phyloP scores from a whole-genome alignment of 2,329 filamentous ascomycete species.

The Monilinia polystroma region DNA sequence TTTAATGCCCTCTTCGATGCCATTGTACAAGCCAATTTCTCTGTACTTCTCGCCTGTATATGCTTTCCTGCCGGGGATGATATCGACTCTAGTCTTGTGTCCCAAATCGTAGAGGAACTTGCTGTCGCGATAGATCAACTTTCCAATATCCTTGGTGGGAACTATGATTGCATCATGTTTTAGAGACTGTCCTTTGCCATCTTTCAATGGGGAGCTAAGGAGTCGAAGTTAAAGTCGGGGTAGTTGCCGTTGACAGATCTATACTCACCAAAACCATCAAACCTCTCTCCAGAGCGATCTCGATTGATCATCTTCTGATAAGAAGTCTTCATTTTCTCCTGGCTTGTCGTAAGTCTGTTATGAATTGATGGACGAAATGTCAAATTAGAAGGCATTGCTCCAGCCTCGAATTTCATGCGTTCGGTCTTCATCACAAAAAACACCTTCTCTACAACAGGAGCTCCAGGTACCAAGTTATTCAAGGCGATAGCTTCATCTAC shows the following conservation, averaged over 20 bases:
- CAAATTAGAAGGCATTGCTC: background rate
- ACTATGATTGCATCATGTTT: background rate
- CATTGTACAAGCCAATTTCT: background rate
- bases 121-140: background rate
- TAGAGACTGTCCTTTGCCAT: background rate
- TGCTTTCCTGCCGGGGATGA: background rate
- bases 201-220: constrained; percentile 1
- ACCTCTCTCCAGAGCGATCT: background rate
- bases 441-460: background rate
- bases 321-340: background rate
- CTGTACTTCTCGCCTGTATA: background rate
- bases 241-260: background rate
- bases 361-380: background rate
- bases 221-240: background rate
- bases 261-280: background rate
- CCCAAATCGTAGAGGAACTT: background rate
- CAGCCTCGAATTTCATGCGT: background rate
- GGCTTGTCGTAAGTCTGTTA: background rate
- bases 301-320: background rate
- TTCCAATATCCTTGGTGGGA: background rate
- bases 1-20: background rate
- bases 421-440: constrained; percentile 3
- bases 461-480: background rate
- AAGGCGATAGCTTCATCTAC: background rate
- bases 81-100: background rate